Evolutionary conservation across 257 asterid genomes (phyloP).

Genomic region (Vinca minor): DNA sequence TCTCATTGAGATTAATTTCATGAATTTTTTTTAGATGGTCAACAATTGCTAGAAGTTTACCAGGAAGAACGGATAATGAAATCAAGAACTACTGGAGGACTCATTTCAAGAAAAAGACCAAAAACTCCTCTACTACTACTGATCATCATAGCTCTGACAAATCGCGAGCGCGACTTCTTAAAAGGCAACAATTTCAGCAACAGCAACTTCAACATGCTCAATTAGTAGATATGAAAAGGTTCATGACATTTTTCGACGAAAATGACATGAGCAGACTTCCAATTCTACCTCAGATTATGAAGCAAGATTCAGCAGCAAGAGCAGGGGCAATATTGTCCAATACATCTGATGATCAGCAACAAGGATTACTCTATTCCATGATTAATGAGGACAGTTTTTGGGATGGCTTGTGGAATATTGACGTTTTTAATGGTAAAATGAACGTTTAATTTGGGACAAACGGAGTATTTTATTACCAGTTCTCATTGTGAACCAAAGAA

Average conservation of each 20-base stretch:
- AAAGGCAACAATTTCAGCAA: conserved; percentile 56
- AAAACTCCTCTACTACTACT: conserved; percentile 26
- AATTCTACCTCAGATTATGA: conserved; percentile 21
- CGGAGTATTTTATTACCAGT: neutral
- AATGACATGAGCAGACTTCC: conserved; percentile 21
- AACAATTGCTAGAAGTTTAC: conserved; percentile 65
- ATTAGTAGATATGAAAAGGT: conserved; percentile 31
- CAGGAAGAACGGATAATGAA: conserved; percentile 66
- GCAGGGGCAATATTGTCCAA: conserved; percentile 3
- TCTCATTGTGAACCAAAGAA: conserved; percentile 32
- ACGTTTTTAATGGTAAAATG: conserved; percentile 38
- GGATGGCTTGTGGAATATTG: conserved; percentile 70
- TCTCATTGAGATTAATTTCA: neutral
- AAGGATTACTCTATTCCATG: conserved; percentile 30
- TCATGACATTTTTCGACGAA: conserved; percentile 37
- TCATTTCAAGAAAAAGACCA: conserved; percentile 62
- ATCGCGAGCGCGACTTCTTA: conserved; percentile 33
- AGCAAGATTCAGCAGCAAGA: conserved; percentile 23
- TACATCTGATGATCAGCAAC: conserved; percentile 10
- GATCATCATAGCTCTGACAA: conserved; percentile 33
- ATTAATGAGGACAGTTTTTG: conserved; percentile 34
- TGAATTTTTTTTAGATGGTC: conserved; percentile 66
- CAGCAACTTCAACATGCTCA: conserved; percentile 35
- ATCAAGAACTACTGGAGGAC: conserved; percentile 75
- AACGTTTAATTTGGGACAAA: conserved; percentile 2